These are phyloP conservation scores for Cyberlindnera veronae DNA, from an alignment of 805 yeast genomes.

Conservation along the genomic window DNA sequence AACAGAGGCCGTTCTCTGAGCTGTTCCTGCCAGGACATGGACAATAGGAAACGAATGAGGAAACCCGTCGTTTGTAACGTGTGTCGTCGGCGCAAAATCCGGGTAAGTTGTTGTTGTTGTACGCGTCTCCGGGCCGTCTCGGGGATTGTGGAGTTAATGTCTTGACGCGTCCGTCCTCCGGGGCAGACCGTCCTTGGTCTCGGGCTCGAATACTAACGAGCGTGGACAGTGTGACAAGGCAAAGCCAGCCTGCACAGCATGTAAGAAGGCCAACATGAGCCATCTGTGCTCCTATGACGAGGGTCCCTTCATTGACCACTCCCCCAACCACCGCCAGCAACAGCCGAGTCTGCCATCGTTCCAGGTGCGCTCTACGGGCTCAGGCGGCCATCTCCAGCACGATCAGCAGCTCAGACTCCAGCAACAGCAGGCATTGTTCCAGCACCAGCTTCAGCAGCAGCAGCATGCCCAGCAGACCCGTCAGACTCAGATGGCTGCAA, in stretches of 20 bases:
- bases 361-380: not conserved
- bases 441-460: conserved; percentile 17
- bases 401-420: conserved; percentile 1
- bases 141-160: too few species aligned
- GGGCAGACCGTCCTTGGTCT: conserved; percentile 2
- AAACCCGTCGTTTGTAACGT: conserved; percentile 29
- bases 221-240: conserved; percentile 26
- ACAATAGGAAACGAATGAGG: conserved; percentile 19
- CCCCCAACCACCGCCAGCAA: conserved; percentile 1
- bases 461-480: conserved; percentile 20
- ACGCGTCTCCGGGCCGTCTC: not conserved
- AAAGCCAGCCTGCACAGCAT: conserved; percentile 26
- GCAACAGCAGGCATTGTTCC: conserved; percentile 21
- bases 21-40: conserved; percentile 1
- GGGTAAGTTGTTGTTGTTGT: conserved; percentile 25
- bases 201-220: conserved; percentile 4
- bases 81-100: conserved; percentile 29
- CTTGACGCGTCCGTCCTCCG: conserved; percentile 9
- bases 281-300: conserved; percentile 28
- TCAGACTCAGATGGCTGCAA: conserved; percentile 22
- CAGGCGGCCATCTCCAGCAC: not conserved
- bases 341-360: not conserved
- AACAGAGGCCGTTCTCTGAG: too few species aligned
- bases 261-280: conserved; percentile 25
- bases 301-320: conserved; percentile 7